Evolutionary conservation across 2,329 filamentous ascomycete species (phyloP), one percentile per base, ranked within the genome.

Genomic region (Botrytis sinoallii): DNA sequence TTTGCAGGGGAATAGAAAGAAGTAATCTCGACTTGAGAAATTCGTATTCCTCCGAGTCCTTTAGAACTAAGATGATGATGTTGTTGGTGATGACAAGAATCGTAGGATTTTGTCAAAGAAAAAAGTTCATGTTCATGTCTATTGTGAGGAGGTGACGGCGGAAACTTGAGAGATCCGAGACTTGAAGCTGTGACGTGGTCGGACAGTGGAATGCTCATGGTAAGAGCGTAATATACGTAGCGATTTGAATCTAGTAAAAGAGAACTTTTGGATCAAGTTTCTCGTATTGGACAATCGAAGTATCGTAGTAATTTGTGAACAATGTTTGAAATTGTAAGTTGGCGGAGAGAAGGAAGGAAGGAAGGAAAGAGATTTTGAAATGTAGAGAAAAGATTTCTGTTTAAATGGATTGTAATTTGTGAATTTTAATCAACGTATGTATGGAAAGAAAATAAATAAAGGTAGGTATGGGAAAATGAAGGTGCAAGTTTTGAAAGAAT

Each of bases 141-240:
- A 64, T 63, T 38, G 42, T 63, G 69, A 63, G 52, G 57, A 46
- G 57, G 55, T 22, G 69, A 71, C 40, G 69, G 69, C 16, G 57
- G 69, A 29, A 71, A 71, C 38, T 71, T 71, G 32, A 64, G 59
- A 35, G 69, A n/a, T 64, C 44, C 42, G 32, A 71, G 44, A 61
- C n/a, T 46, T 38, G 57, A 48, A 14, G 42, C 20, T 16, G 59
- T 52, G 35, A 57, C 18, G 66, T 68, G 66, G 29, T 71, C 44
- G 44, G 69, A 38, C 44, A 64, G 25, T 63, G 69, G 69, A 46
- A 71, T 71, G 69, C 40, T 71, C 69, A 71, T 64, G 57, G 57
- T 52, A 52, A 68, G 14, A 65, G 25, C 55, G 66, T 57, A 32
- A 32, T 32, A 57, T 57, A 57, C 38, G 66, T 42, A 68, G 38